These are phyloP conservation scores for Sapria himalayana DNA, from an alignment of 345 rosid genomes.

Conservation along the genomic window DNA sequence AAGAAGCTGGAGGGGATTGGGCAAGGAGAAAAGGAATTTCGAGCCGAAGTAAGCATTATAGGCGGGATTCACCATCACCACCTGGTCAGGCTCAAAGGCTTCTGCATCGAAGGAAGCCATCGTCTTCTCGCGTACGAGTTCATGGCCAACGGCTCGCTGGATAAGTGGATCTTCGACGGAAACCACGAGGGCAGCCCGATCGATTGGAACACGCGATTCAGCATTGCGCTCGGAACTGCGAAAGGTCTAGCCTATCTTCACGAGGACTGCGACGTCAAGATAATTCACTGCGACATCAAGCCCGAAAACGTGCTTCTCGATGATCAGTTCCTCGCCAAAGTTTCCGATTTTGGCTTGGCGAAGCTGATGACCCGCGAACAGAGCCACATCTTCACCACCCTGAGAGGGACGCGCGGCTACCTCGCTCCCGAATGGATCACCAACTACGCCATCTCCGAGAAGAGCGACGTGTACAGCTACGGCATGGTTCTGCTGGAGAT, in stretches of 20 bases:
- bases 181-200: conserved; percentile 21
- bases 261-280: conserved; percentile 65
- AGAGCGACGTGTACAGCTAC: conserved; percentile 80
- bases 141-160: conserved; percentile 67
- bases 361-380: conserved; percentile 86
- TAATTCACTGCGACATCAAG: conserved; percentile 80
- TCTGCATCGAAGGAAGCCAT: conserved; percentile 69
- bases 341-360: conserved; percentile 85
- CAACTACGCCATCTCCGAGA: conserved; percentile 80
- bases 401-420: conserved; percentile 86
- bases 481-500: conserved; percentile 80
- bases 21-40: conserved; percentile 87
- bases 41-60: conserved; percentile 82
- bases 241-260: conserved; percentile 89
- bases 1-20: conserved; percentile 90
- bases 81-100: conserved; percentile 69
- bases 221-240: conserved; percentile 63
- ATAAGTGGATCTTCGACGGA: conserved; percentile 69
- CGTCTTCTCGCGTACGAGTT: conserved; percentile 78
- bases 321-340: conserved; percentile 58
- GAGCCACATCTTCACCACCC: conserved; percentile 76
- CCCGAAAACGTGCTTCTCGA: conserved; percentile 85
- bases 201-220: conserved; percentile 62
- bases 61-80: conserved; percentile 90
- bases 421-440: conserved; percentile 95